Base-by-base conservation (phyloP, 1,284 basidiomycete species). In the Taiwanofungus camphoratus region DNA sequence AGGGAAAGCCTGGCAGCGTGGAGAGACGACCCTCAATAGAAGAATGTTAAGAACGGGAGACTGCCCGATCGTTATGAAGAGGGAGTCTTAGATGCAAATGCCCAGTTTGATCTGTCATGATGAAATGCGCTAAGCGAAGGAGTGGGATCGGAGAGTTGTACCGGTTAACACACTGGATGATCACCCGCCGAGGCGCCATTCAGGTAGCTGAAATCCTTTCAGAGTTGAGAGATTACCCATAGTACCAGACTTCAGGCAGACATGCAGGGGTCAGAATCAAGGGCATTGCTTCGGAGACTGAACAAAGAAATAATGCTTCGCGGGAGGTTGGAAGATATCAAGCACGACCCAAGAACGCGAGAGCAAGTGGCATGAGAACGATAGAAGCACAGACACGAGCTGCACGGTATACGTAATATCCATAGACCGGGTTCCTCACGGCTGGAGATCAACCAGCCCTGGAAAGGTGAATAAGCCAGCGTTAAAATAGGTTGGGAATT, bases 301-400 rank as follows among this genome's bases (percentile, higher is more conserved):
- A 42, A 36, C 23, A 11, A 35, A 23, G 22, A 23, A 24, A 21
- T 20, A 15, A 24, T 32, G 45, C 22, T 46, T 46, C 45, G 45
- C 45, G 45, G 45, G 45, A 46, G 45, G n/a, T n/a, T n/a, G n/a
- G n/a, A n/a, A 42, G 39, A 46, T 36, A 46, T 31, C 30, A 41
- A 45, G 31, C 35, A 26, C 16, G 15, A 23, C 20, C 26, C 29
- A 38, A 21, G 35, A 36, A 21, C 15, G 44, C 38, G 19, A 44
- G 13, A 22, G 16, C 31, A 33, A 5, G n/a, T 39, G n/a, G n/a
- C n/a, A n/a, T n/a, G n/a, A n/a, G 38, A 41, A 22, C 30, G 31
- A 24, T 36, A 23, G 38, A 36, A 30, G 38, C 24, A 20, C 19
- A 39, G 31, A 24, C 38, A 45, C 38, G 38, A 45, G 30, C 16